Percentiles rank a stretch among this genome's conserved stretches.
These are phyloP conservation scores for Ramalina peruviana DNA, from an alignment of 495 filamentous ascomycete species.

Conservation along the genomic window DNA sequence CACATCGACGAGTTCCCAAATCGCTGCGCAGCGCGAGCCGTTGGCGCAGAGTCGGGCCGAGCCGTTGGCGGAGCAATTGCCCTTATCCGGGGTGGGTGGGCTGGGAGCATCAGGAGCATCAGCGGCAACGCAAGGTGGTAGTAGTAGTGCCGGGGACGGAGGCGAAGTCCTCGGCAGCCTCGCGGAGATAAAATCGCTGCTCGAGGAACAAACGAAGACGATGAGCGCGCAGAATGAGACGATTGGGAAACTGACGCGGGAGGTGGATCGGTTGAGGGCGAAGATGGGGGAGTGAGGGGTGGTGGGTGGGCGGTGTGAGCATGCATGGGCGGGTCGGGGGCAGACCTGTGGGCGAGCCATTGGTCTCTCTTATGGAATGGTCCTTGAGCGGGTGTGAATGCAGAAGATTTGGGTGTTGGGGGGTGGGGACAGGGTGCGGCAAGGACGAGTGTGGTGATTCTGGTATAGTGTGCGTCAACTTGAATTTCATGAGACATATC, in stretches of 20 bases:
- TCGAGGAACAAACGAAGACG: conserved; percentile 47
- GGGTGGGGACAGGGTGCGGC: too few relatives aligned
- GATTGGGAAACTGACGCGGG: conserved; percentile 47
- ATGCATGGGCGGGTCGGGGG: too few relatives aligned
- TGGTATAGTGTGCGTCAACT: too few relatives aligned
- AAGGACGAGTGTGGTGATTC: too few relatives aligned
- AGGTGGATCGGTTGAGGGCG: conserved; percentile 60
- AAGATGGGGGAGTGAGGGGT: conserved; percentile 14
- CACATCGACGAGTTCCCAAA: conserved; percentile 5
- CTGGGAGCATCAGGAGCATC: not conserved
- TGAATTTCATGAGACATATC: too few relatives aligned
- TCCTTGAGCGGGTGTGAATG: too few relatives aligned
- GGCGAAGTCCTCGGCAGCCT: conserved; percentile 17
- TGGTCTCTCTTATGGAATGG: too few relatives aligned
- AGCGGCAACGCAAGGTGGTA: too few relatives aligned
- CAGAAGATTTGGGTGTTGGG: too few relatives aligned
- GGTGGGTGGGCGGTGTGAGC: not conserved
- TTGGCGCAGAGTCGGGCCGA: conserved; percentile 5
- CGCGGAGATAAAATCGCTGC: conserved; percentile 47
- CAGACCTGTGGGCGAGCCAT: too few relatives aligned
- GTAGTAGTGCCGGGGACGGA: not conserved
- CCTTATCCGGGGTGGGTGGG: not conserved
- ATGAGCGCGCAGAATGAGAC: conserved; percentile 47
- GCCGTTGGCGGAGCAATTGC: conserved; percentile 1
- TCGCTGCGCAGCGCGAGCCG: conserved; percentile 1